Base-by-base conservation (phyloP, 108 stramenopile species). In the Parietichytrium sp. region DNA sequence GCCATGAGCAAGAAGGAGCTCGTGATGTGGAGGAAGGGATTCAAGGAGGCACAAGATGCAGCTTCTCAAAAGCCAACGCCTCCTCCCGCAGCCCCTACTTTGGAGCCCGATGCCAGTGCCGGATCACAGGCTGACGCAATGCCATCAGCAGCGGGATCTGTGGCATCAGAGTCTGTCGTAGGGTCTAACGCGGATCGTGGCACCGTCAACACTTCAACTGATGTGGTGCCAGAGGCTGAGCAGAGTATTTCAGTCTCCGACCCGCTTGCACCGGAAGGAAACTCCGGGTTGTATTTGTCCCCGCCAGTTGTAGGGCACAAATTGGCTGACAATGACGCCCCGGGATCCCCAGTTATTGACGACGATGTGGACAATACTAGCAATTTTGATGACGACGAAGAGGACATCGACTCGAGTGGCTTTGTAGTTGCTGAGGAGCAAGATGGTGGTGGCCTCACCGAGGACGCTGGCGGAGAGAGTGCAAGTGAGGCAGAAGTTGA, bases 1-100 rank as follows among this genome's bases (percentile, higher is more conserved):
- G 61, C 61, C 33, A n/a, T 42, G 61, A 45, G 38, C 42, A 72
- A 72, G 61, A 33, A 72, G 61, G 61, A 72, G 10, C 61, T 72
- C 2, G 45, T 72, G 38, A 72, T 45, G 33, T 72, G 61, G 61
- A 16, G 61, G 6, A 72, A 72, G 61, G 10, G 3, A 33, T 10
- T 72, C 33, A 72, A 72, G 29, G 42, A 16, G 38, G 61, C 36
- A 27, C n/a, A 33, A 72, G 3, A n/a, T 25, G 20, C 61, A 2
- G 42, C 16, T n/a, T 25, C 29, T 7, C 10, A 33, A 15, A 8
- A 12, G 2, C 20, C 61, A 10, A 1, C 61, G 8, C 38, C 29
- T 10, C 29, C 61, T 47, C 15, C 61, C 10, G 61, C 10, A 6
- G 61, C 33, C 33, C n/a, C 15, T 7, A 8, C 0, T n/a, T n/a